Percentiles rank a stretch among this genome's conserved stretches.
These are phyloP conservation scores for Rubus parviflorus DNA, from an alignment of 306 rosid genomes.

Conservation along the genomic window DNA sequence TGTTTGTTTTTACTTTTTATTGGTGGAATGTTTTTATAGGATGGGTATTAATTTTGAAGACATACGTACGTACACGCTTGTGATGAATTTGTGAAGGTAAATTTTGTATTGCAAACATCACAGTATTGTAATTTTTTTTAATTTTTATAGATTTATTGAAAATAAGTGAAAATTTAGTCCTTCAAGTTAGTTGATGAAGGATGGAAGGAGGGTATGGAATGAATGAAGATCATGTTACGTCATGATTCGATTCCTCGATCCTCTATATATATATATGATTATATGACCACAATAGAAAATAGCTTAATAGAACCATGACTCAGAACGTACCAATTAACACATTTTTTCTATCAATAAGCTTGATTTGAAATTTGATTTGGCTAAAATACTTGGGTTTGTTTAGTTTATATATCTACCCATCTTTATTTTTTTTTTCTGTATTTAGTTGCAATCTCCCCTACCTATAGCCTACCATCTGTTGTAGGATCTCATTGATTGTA, in stretches of 20 bases:
- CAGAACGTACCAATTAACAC: too few relatives aligned
- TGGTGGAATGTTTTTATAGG: neutral
- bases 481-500: neutral
- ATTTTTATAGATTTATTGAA: neutral
- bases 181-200: neutral
- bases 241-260: too few relatives aligned
- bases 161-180: neutral
- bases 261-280: too few relatives aligned
- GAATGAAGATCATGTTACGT: too few relatives aligned
- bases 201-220: too few relatives aligned
- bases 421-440: neutral
- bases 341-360: too few relatives aligned
- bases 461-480: neutral
- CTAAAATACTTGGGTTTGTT: neutral
- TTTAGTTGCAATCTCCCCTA: neutral
- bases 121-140: too few relatives aligned
- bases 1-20: neutral
- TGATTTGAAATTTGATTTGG: too few relatives aligned
- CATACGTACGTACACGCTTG: neutral
- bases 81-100: neutral
- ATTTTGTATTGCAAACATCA: neutral
- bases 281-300: too few relatives aligned
- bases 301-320: too few relatives aligned
- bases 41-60: neutral
- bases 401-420: neutral